Evolutionary conservation across 2,329 filamentous ascomycete genomes (phyloP), one percentile per base, ranked within the genome.

Genomic region (Westerdykella aurantiaca): DNA sequence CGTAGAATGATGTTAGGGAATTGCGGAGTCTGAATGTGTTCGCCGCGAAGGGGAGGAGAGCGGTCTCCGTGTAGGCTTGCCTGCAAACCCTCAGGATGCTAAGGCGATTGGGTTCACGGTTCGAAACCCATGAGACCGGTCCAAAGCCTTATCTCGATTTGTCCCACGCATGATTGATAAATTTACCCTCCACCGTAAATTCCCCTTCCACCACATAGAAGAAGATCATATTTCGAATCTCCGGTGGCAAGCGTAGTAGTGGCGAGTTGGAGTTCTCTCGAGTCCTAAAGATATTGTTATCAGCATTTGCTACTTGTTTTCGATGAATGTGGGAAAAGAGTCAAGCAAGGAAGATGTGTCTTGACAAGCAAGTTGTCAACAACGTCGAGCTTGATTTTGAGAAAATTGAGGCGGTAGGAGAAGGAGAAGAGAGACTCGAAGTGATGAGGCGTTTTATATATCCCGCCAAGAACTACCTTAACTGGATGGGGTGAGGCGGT

Each of bases 221-320:
- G 31, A 34, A 51, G 35, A 51, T 48, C 7, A 6, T 33, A 16
- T 47, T 45, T n/a, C 49, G 41, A 22, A 51, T 39, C 29, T 51
- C 49, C 4, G 31, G 34, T 11, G 49, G 46, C 6, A 51, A 37
- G 12, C 44, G 38, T 1, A 48, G 31, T n/a, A 51, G 43, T 9
- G 39, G 49, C 17, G 46, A 48, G 13, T 38, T 23, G 6, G 22
- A 3, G 33, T 35, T 35, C n/a, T 35, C n/a, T 35, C 17, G 33
- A 14, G 13, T 18, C n/a, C 33, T 35, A 14, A 5, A 33, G 33
- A 14, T 29, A 29, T 29, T 7, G 2, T 29, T 29, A 4, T 10
- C 11, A 12, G 25, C 25, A 21, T 21, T 21, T 21, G 18, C 18
- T 21, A 21, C 18, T 21, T 7, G 18, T 3, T 21, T 21, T 21